These are phyloP conservation scores for Amanita molliuscula DNA, from an alignment of 768 basidiomycete species.

Conservation along the genomic window DNA sequence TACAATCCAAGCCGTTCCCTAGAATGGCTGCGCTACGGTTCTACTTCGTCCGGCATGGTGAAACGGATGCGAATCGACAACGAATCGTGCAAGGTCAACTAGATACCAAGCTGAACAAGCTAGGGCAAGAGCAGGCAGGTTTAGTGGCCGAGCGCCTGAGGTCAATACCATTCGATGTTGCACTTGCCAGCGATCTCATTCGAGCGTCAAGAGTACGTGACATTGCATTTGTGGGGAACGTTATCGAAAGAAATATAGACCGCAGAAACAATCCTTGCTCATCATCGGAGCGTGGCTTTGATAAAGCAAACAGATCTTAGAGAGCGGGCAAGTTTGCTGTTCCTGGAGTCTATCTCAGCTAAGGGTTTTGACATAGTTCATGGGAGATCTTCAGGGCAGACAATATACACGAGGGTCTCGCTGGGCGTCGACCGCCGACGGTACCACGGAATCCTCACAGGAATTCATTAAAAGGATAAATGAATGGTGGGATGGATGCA, in stretches of 20 bases:
- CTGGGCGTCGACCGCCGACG: slow-evolving; percentile 13
- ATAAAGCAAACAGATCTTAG: slow-evolving; percentile 38
- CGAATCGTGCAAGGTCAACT: slow-evolving; percentile 68
- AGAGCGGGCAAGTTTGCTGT: slow-evolving; percentile 43
- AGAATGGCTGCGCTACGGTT: slow-evolving; percentile 20
- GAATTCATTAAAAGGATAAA: slow-evolving; percentile 39
- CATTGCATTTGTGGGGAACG: slow-evolving; percentile 4
- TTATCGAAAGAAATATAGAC: slow-evolving; percentile 34
- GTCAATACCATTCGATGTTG: slow-evolving; percentile 42
- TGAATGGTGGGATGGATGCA: slow-evolving; percentile 49
- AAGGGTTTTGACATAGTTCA: slow-evolving; percentile 25
- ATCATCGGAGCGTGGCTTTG: slow-evolving; percentile 38
- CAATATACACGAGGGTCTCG: slow-evolving; percentile 7
- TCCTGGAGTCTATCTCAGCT: background rate
- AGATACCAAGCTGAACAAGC: slow-evolving; percentile 56
- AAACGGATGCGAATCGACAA: slow-evolving; percentile 59
- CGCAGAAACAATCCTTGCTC: slow-evolving; percentile 46
- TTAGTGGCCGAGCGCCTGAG: slow-evolving; percentile 45
- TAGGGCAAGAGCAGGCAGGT: slow-evolving; percentile 49
- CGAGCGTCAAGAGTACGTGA: slow-evolving; percentile 53
- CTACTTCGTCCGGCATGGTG: slow-evolving; percentile 69
- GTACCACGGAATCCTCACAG: slow-evolving; percentile 26
- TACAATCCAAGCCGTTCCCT: background rate
- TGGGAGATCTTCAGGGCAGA: slow-evolving; percentile 54
- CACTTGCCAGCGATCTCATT: slow-evolving; percentile 62